Conservation (phyloP, 2,329 filamentous ascomycete genomes). For the Phialemonium atrogriseum region DNA sequence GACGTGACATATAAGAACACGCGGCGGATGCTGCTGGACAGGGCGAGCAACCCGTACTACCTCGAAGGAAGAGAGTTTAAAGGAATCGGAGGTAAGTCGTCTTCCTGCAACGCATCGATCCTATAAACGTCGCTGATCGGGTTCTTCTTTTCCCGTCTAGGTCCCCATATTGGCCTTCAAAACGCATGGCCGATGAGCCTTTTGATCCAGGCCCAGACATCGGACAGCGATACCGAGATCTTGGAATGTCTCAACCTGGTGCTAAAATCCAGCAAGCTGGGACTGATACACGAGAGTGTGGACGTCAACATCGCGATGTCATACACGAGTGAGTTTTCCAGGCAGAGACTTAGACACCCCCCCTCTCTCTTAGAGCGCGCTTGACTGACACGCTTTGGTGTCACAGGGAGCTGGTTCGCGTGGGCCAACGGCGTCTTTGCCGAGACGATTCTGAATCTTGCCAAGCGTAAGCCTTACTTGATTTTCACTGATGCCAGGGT, state of each 20-base stretch:
- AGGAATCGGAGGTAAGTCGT: conserved; percentile 76
- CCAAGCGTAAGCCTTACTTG: conserved; percentile 78
- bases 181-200: conserved; percentile 98
- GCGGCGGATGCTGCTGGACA: conserved; percentile 64
- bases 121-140: too few relatives aligned
- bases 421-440: conserved; percentile 97
- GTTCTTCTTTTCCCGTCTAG: too few relatives aligned
- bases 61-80: conserved; percentile 67
- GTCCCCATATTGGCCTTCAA: conserved; percentile 67
- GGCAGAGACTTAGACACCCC: neutral
- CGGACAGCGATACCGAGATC: conserved; percentile 77
- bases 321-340: conserved; percentile 59
- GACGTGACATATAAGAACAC: conserved; percentile 82
- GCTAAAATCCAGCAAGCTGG: conserved; percentile 64
- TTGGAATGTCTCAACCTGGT: conserved; percentile 63
- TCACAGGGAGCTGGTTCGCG: conserved; percentile 75
- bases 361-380: neutral
- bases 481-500: conserved; percentile 61
- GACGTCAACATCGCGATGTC: conserved; percentile 59
- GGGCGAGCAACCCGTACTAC: conserved; percentile 80
- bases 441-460: conserved; percentile 82
- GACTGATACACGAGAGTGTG: conserved; percentile 86
- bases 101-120: conserved; percentile 2
- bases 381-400: conserved; percentile 8
- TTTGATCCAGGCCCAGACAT: conserved; percentile 84